A percentile compares a stretch with the other conserved stretches of the same genome.
Conservation (phyloP, 1,139 yeast species). For the Magnusiomyces magnusii region DNA sequence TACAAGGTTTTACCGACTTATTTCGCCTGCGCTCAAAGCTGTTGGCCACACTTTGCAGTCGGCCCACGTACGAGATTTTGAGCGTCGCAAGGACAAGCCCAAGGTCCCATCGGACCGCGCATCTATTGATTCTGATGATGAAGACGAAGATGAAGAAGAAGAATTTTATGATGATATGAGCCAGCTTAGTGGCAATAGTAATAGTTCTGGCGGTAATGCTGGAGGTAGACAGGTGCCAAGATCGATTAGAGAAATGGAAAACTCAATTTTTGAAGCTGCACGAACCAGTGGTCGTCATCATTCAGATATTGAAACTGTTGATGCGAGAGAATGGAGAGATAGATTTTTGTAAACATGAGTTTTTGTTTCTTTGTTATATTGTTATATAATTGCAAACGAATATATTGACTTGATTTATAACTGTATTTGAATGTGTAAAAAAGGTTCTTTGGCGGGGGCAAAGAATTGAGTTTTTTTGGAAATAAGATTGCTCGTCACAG, state of each 20-base stretch:
- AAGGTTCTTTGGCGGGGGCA: too few species aligned
- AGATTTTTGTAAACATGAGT: slow-evolving; percentile 8
- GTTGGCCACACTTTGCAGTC: slow-evolving; percentile 57
- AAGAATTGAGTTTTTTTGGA: too few species aligned
- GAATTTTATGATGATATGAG: slow-evolving; percentile 1
- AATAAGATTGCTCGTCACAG: too few species aligned
- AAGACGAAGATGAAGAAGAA: slow-evolving; percentile 19
- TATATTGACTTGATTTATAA: too few species aligned
- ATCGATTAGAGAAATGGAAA: not conserved
- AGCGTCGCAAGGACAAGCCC: slow-evolving; percentile 45
- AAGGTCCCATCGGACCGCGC: slow-evolving; percentile 31
- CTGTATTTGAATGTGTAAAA: too few species aligned
- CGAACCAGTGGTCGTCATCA: not conserved
- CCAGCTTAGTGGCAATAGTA: not conserved
- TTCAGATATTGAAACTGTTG: slow-evolving; percentile 3
- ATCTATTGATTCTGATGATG: slow-evolving; percentile 33
- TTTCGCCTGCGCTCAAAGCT: slow-evolving; percentile 38
- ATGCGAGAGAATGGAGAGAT: slow-evolving; percentile 13
- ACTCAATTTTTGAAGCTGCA: not conserved
- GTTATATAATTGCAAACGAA: too few species aligned
- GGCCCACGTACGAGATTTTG: slow-evolving; percentile 89
- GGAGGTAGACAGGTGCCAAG: not conserved
- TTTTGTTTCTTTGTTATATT: too few species aligned
- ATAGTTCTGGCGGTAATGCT: not conserved
- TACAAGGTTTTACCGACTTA: slow-evolving; percentile 21